These are phyloP conservation scores for Termitomyces sp. DNA, from an alignment of 768 basidiomycete species.

Conservation along the genomic window DNA sequence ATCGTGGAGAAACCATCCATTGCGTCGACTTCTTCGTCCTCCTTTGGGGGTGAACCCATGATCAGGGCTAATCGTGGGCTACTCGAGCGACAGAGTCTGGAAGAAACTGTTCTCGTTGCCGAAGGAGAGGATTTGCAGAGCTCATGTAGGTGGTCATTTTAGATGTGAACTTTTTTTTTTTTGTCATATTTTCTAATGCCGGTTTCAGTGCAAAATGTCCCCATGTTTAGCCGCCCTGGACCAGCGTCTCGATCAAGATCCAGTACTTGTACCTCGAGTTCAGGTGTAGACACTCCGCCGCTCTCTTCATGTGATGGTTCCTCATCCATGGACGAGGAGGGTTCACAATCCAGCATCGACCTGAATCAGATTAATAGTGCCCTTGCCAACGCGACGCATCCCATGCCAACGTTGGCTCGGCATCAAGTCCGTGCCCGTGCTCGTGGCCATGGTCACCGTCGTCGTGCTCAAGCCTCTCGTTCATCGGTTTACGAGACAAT, in stretches of 20 bases:
- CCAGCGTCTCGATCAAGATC: constrained; percentile 55
- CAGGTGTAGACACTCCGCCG: constrained; percentile 69
- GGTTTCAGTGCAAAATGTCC: constrained; percentile 37
- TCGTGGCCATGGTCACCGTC: constrained; percentile 66
- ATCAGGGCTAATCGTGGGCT: constrained; percentile 59
- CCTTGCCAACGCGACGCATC: constrained; percentile 53
- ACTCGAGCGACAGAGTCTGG: constrained; percentile 61
- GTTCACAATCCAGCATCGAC: constrained; percentile 78
- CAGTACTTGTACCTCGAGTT: constrained; percentile 64
- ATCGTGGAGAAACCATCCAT: constrained; percentile 66
- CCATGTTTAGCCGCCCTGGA: constrained; percentile 61
- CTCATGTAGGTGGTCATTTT: constrained; percentile 41
- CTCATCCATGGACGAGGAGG: constrained; percentile 64
- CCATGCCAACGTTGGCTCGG: constrained; percentile 39
- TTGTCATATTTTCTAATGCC: constrained; percentile 3
- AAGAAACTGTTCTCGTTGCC: constrained; percentile 60
- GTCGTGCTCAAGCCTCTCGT: constrained; percentile 63
- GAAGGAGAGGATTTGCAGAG: constrained; percentile 59
- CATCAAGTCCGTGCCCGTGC: constrained; percentile 46
- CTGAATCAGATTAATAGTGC: constrained; percentile 54
- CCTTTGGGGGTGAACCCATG: constrained; percentile 70
- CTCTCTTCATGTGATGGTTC: constrained; percentile 60
- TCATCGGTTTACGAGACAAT: constrained; percentile 79
- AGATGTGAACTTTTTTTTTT: background rate
- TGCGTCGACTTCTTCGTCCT: constrained; percentile 56